Percentiles rank a stretch among this genome's conserved stretches.
These are phyloP conservation scores for Furcasterigmium furcatum DNA, from an alignment of 2,329 filamentous ascomycete genomes.

Conservation along the genomic window DNA sequence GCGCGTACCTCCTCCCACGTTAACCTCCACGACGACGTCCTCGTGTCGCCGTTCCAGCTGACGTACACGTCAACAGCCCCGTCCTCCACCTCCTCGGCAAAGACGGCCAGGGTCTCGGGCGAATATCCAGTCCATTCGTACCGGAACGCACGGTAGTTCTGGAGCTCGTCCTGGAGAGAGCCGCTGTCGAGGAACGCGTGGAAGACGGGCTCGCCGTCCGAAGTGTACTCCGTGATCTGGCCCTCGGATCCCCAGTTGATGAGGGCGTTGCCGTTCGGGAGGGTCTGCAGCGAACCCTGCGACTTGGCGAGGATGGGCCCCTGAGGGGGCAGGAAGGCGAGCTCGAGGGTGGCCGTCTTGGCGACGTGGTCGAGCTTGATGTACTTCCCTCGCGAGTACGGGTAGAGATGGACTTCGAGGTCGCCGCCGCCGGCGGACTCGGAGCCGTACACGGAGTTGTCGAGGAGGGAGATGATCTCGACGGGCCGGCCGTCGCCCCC, in stretches of 20 bases:
- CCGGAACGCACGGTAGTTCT: conserved; percentile 19
- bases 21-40: too few species aligned
- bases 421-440: conserved; percentile 7
- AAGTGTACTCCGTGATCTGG: conserved; percentile 39
- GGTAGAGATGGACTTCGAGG: conserved; percentile 10
- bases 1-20: too few species aligned
- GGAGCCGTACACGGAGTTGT: conserved; percentile 33
- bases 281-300: conserved; percentile 20
- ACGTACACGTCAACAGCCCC: conserved; percentile 41
- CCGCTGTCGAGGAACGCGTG: conserved; percentile 12
- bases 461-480: conserved; percentile 50
- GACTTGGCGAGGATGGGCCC: conserved; percentile 6
- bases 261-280: conserved; percentile 39
- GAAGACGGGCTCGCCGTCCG: conserved; percentile 15
- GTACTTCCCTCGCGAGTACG: conserved; percentile 7
- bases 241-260: conserved; percentile 48
- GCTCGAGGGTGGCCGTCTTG: conserved; percentile 6
- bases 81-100: conserved; percentile 14
- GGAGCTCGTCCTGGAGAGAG: conserved; percentile 9
- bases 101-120: conserved; percentile 16
- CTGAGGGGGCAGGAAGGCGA: conserved; percentile 9
- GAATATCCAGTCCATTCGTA: conserved; percentile 13
- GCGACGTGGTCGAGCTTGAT: conserved; percentile 11
- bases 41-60: conserved; percentile 51
- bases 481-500: conserved; percentile 36